Base-by-base conservation (phyloP, 371 early-diverging fungal genomes). In the Batkoa obscura region DNA sequence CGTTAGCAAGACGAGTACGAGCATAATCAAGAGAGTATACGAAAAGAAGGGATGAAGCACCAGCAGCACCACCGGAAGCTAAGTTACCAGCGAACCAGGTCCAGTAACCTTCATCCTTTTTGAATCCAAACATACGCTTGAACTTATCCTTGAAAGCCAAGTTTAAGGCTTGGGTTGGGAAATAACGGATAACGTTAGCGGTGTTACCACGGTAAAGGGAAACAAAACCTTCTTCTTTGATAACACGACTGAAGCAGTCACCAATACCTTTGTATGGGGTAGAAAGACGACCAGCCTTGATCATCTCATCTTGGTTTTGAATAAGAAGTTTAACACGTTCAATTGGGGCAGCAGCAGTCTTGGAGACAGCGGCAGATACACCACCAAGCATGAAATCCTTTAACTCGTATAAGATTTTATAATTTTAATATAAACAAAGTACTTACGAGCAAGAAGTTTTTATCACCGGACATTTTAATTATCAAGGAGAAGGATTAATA, bases 281-380 rank as follows among this genome's bases (percentile, higher is more conserved):
- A 50, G 65, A 54, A 55, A 72, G 68, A 65, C 78, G 77, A 65
- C 78, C 74, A 57, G 72, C 63, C 63, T 72, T 74, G 62, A 80
- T 60, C 68, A 83, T 76, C 69, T 82, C 78, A 65, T 76, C 84
- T 70, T 83, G 82, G 66, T 75, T 74, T 68, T 83, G 83, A 63
- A 83, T 72, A 50, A 83, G 68, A 57, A 83, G 76, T 72, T 83
- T 83, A 69, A 83, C 80, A 65, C 83, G 79, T 68, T 83, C 83
- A 62, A 83, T 83, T 58, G 83, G 83, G 61, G 83, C 80, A 61
- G 86, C 87, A 65, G 85, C 86, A 61, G 90, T 87, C 79, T 89
- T 89, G 74, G 90, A 88, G 69, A 88, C 85, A 64, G 84, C 89
- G 62, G 87, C 90, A 52, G 88, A 84, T 61, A 86, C 77, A 74